Evolutionary conservation across 345 rosid genomes (phyloP), one percentile per base, ranked within the genome.

Genomic region (Bretschneidera sinensis): DNA sequence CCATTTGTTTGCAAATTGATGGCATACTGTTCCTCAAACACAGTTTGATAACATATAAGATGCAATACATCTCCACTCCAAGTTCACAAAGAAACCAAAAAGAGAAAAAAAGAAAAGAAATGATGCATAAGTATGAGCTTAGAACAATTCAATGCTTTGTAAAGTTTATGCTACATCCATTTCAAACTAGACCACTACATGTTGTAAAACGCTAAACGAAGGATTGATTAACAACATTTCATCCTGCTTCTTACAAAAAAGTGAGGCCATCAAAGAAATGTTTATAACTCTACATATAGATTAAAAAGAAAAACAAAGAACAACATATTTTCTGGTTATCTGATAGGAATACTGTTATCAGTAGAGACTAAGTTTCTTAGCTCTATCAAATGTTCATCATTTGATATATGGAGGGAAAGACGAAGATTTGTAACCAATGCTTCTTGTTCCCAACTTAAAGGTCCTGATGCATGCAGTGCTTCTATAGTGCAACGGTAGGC

Each of bases 381-480:
- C 83, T 84, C 86, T 83, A 58, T 65, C 80, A 85, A 82, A 73
- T 91, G 91, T 70, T 91, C 97, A 62, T 91, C 94, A 25, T 88
- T 88, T 8, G 96, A 74, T 60, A 91, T 82, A 76, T 91, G 78
- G 67, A 91, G 80, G 59, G 71, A 82, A 59, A 69, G 70, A 17
- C 96, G 91, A 51, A 91, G 97, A 76, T 91, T 83, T 28, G 96
- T 91, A 73, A 91, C 78, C 77, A 89, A 71, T n/a, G 76, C 64
- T 76, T 91, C 94, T 77, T 85, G 85, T 68, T 88, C 97, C 97
- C 96, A 91, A 66, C 82, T 85, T 62, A 90, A 48, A 68, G 95
- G 87, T 57, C 97, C 92, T 0, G 88, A 83, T 54, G 88, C 97
- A 71, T 84, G 80, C 68, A 87, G 71, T 34, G 82, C 89, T 77